Evolutionary conservation across 768 basidiomycete genomes (phyloP), one percentile per base, ranked within the genome.

Genomic region (Kwoniella sp.): DNA sequence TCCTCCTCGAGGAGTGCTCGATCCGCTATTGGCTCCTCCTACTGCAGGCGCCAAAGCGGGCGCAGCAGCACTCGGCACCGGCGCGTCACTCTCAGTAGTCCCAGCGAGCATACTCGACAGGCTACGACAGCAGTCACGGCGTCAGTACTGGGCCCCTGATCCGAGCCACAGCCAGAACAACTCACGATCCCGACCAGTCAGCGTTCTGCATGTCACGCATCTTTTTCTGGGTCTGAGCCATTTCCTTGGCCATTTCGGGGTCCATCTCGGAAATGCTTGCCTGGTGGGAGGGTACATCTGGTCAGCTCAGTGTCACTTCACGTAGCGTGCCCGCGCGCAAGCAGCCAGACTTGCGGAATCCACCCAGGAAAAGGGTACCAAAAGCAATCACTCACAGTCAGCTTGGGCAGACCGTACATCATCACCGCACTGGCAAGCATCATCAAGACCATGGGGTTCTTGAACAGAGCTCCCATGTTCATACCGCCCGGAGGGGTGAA

Each of bases 381-480:
- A n/a, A n/a, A n/a, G n/a, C n/a, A n/a, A n/a, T 25, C 8, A 65
- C 70, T 36, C 42, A 73, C 71, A 39, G 62, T 64, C 47, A 74
- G 28, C 52, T 71, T 74, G 9, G 72, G 72, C 47, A 69, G 43
- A 26, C 28, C 60, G 23, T 56, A 65, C 51, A 71, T 66, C 68
- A 74, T 68, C 4, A 62, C 31, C 15, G 50, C 72, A 26, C 60
- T 65, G 42, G 67, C 62, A 12, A 71, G 54, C 72, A 74, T 74
- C 65, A 74, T 65, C 17, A 71, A 53, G 3, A 74, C 69, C 66
- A 74, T 69, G 3, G 72, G 72, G 39, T 44, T 65, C 52, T 71
- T 71, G n/a, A 74, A 38, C 63, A 74, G 51, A 1, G 62, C 67
- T 14, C 67, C 32, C 23, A 73, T 29, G 44, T 73, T 64, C 39